A percentile compares a stretch with the other conserved stretches of the same genome.
Evolutionary conservation across 306 rosid species (phyloP).

Genomic region (Fragaria ananassa): DNA sequence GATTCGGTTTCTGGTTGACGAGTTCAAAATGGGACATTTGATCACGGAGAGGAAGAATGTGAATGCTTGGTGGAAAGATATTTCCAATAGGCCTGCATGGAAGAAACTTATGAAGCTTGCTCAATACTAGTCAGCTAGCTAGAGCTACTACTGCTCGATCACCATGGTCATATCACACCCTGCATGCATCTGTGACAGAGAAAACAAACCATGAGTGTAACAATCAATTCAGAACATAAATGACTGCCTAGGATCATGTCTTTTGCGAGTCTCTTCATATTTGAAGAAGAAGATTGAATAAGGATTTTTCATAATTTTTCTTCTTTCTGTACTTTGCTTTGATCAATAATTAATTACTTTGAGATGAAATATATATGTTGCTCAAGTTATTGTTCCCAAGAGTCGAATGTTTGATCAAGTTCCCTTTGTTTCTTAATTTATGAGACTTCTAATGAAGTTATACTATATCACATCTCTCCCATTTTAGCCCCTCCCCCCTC

Average conservation of each 20-base stretch:
- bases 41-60: slow-evolving; percentile 47
- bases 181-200: background rate
- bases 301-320: background rate
- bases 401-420: background rate
- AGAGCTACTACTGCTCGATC: background rate
- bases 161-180: background rate
- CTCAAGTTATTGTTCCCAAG: background rate
- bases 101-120: slow-evolving; percentile 44
- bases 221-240: background rate
- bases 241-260: background rate
- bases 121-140: background rate
- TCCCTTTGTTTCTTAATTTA: no score
- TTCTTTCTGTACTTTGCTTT: no score
- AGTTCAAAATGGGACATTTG: slow-evolving; percentile 47
- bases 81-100: slow-evolving; percentile 65
- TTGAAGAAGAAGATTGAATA: background rate
- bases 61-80: slow-evolving; percentile 64
- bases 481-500: no score
- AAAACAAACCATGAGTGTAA: background rate
- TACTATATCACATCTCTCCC: no score
- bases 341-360: background rate
- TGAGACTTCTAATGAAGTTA: no score
- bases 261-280: background rate
- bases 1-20: slow-evolving; percentile 40
- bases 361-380: background rate